Percentiles rank a stretch among this genome's conserved stretches.
Conservation (phyloP, 768 basidiomycete genomes). For the Tricholoma saponaceum region DNA sequence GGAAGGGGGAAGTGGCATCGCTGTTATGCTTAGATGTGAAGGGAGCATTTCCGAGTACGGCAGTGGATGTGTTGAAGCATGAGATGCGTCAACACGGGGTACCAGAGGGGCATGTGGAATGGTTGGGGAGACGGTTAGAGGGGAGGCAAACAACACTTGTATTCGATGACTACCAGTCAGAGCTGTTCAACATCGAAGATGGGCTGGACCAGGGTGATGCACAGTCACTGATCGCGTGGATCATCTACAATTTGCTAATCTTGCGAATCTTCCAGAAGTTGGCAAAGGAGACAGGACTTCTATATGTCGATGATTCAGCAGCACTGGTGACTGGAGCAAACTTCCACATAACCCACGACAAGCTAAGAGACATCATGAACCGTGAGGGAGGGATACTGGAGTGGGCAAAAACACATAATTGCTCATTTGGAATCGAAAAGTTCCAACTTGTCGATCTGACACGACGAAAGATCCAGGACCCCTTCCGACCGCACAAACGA, state of each 20-base stretch:
- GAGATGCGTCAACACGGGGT: constrained; percentile 24
- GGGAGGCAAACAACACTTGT: constrained; percentile 4
- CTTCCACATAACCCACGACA: constrained; percentile 4
- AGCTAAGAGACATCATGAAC: neutral
- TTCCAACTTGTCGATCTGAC: constrained; percentile 12
- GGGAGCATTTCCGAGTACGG: constrained; percentile 32
- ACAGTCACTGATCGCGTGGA: constrained; percentile 23
- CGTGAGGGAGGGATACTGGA: constrained; percentile 6
- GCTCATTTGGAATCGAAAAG: constrained; percentile 14
- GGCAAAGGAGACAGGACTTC: neutral
- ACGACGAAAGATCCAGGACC: neutral
- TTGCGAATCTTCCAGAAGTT: constrained; percentile 8
- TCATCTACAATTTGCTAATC: constrained; percentile 27
- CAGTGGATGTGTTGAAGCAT: constrained; percentile 15
- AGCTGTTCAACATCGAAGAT: constrained; percentile 13
- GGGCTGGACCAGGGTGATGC: constrained; percentile 32
- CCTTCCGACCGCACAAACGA: neutral
- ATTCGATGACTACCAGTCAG: constrained; percentile 20
- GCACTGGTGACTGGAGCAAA: constrained; percentile 1
- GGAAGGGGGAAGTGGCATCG: constrained; percentile 21
- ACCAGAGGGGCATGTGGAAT: constrained; percentile 15
- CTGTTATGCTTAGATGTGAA: constrained; percentile 33
- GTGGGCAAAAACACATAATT: constrained; percentile 24
- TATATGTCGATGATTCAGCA: constrained; percentile 8
- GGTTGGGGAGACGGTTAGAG: constrained; percentile 5